Evolutionary conservation across 1,139 yeast genomes (phyloP), one percentile per base, ranked within the genome.

Genomic region (Suhomyces terraborum): DNA sequence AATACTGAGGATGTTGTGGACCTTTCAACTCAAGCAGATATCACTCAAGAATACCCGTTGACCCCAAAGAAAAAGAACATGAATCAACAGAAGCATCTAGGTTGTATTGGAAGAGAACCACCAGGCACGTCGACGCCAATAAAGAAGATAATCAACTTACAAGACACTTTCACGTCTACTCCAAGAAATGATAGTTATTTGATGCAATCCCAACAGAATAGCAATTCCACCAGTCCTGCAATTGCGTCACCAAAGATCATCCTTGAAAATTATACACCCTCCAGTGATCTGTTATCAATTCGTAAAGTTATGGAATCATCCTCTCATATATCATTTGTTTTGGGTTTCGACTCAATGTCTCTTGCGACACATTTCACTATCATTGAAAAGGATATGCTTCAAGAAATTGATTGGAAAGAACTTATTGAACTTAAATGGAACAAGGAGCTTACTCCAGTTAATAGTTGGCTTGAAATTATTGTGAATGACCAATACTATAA

Each of bases 401-500:
- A 80, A 40, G 96, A 88, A 53, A 77, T 93, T 34, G 98, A 91
- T 60, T 91, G 98, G 98, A 84, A 83, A 56, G 96, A 88, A 53
- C 71, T 91, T 40, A 75, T 91, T 41, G 94, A 88, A 52, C 66
- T 87, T 50, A 76, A 80, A 43, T 86, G 95, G 89, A 78, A 78
- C 48, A 77, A 78, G 45, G 79, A 80, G 31, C 66, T 86, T 33
- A 75, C 75, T 1, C 84, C 91, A 0, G 83, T 83, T n/a, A 83
- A 82, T 49, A 85, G 94, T 56, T 93, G 98, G 98, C 67, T 89
- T 21, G 86, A 83, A 51, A 74, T 88, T 26, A 68, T 91, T 36
- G 79, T 84, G 1, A 79, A 81, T 50, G 81, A 81, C 40, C 77
- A 76, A 44, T 72, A 70, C 52, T 71, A 64, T 52, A 57, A 55